Evolutionary conservation across 257 asterid genomes (phyloP).

Genomic region (Penstemon davidsonii): DNA sequence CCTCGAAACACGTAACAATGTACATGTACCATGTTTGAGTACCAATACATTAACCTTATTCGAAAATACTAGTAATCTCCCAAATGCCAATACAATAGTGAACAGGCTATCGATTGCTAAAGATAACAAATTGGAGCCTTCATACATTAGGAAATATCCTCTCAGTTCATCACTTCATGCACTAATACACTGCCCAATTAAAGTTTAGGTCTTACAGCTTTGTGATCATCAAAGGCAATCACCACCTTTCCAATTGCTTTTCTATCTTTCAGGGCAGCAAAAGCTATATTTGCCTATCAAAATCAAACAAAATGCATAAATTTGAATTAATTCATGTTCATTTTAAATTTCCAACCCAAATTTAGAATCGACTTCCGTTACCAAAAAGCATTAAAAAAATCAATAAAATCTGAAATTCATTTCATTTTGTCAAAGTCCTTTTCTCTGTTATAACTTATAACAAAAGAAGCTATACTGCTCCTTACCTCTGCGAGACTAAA

Average conservation of each 20-base stretch:
- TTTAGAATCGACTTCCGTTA: too few relatives aligned
- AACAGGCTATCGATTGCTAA: not conserved
- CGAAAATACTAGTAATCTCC: not conserved
- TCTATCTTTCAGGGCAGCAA: constrained; percentile 76
- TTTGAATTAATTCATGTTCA: not conserved
- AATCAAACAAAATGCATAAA: not conserved
- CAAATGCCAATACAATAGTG: constrained; percentile 5
- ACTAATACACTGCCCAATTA: constrained; percentile 15
- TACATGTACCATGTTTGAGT: not conserved
- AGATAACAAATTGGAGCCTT: not conserved
- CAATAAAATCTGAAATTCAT: not conserved
- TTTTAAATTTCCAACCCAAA: not conserved
- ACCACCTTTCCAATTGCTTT: constrained; percentile 93
- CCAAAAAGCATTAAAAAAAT: too few relatives aligned
- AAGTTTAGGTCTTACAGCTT: constrained; percentile 53
- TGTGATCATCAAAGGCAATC: constrained; percentile 56
- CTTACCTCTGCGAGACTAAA: constrained; percentile 69
- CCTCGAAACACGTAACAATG: not conserved
- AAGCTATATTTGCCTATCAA: constrained; percentile 80
- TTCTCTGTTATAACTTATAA: not conserved
- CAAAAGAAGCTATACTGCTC: not conserved
- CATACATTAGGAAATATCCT: not conserved
- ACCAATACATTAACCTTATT: constrained; percentile 16
- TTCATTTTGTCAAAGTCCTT: not conserved
- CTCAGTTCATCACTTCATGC: not conserved